These are phyloP conservation scores for Rosa multiflora DNA, from an alignment of 306 rosid species.

Conservation along the genomic window DNA sequence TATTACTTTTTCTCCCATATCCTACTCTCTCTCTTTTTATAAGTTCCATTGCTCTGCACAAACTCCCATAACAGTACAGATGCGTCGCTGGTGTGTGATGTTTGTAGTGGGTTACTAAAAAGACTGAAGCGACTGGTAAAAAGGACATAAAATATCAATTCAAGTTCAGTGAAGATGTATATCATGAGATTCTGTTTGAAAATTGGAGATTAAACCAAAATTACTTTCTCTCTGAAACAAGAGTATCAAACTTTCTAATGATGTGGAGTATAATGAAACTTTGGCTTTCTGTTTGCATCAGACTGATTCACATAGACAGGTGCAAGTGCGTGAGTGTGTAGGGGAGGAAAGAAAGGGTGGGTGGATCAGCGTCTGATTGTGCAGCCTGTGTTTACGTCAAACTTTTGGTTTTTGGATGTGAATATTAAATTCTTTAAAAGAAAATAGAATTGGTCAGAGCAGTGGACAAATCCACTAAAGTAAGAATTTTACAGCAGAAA, in stretches of 20 bases:
- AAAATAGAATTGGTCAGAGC: not conserved
- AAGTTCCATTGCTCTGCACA: not conserved
- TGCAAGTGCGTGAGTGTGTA: not conserved
- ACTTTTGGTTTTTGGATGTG: not conserved
- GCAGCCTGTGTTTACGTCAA: not conserved
- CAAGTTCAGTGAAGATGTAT: not conserved
- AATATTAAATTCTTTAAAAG: not conserved
- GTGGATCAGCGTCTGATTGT: not conserved
- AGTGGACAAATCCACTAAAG: not conserved
- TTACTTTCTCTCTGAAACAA: not conserved
- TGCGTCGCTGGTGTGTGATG: not conserved
- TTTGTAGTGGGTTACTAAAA: not conserved
- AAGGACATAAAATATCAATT: not conserved
- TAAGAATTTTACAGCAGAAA: not conserved
- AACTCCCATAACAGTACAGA: not conserved
- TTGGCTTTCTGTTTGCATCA: not conserved
- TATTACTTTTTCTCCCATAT: not conserved
- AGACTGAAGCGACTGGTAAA: not conserved
- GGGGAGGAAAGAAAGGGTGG: not conserved
- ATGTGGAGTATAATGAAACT: not conserved
- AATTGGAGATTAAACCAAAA: too few relatives aligned
- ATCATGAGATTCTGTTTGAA: not conserved
- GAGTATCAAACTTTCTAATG: not conserved
- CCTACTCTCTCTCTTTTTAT: not conserved
- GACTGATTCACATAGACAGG: not conserved